Evolutionary conservation across 2,329 filamentous ascomycete species (phyloP), one percentile per base, ranked within the genome.

Genomic region (Dissoconium aciculare): DNA sequence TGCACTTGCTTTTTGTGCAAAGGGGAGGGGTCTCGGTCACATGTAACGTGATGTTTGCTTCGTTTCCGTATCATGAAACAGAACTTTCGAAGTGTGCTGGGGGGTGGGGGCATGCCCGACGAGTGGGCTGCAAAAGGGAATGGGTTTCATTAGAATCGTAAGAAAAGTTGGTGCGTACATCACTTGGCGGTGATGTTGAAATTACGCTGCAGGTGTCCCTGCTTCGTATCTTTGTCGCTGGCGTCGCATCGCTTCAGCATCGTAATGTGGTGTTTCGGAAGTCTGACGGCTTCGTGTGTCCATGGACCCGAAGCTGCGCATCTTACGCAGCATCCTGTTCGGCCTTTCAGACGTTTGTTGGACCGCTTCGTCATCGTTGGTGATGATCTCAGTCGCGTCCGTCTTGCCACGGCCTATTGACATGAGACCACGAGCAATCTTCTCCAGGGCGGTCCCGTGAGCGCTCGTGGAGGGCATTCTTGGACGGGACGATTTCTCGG

Each of bases 381-480:
- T 49, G 17, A 57, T 54, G 33, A 62, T 59, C 40, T 65, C 59
- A 14, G 62, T 59, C n/a, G 69, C 58, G 24, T 69, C 61, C 3
- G 56, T 57, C 36, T 59, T 59, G 28, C 61, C 62, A 31, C 67
- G 66, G 27, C 66, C 65, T 51, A 74, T 71, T 41, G 66, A 65
- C 38, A 63, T 65, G 39, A 75, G 56, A 40, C 73, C 70, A 21
- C 66, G 62, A 8, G 67, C 66, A 36, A 75, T 64, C 43, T 66
- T 66, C 52, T 74, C 70, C 8, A 75, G 53, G n/a, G 63, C 60
- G 27, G 65, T 70, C 17, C 59, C 58, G 11, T 56, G 47, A 26
- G 46, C 45, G 11, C 41, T 40, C 47, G 53, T 35, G 6, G 37
- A 35, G 14, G 45, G 44, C 56, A 43, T 63, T 56, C 34, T 50